Evolutionary conservation across 2,329 filamentous ascomycete species (phyloP), one percentile per base, ranked within the genome.

Genomic region (Sporothrix mexicana): DNA sequence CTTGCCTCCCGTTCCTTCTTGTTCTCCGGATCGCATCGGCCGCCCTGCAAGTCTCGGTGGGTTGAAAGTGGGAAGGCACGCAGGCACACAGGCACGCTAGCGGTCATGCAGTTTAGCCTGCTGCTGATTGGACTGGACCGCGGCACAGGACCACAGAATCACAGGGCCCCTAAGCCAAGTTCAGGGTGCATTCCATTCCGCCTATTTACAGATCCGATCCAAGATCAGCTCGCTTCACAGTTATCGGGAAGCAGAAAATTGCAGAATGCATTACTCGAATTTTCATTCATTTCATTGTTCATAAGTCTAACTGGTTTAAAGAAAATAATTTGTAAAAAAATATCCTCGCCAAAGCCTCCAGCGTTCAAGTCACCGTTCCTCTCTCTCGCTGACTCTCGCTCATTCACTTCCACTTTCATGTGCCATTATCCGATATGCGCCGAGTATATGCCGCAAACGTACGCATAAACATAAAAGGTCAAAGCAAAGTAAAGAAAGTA

Each of bases 81-180:
- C 30, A 51, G 45, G 45, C 30, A 36, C 30, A 36, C 30, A 51
- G 45, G 45, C 13, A 36, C 45, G 64, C 64, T 67, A 69, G 71
- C 62, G 45, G 53, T 47, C 57, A 73, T 74, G 53, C 64, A 47
- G 30, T 70, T 74, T 73, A 73, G 70, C 43, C 59, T 45, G 51
- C 49, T 62, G 73, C 53, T 74, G 73, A 74, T 74, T 74, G 73
- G 73, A 49, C 70, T 36, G 15, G 25, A 30, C 23, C 23, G 30
- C 17, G 49, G n/a, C 59, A 66, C 36, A 41, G 57, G 61, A 55
- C 51, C 51, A 53, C 6, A 53, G 51, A 20, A 53, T n/a, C 47
- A 17, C 51, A 53, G 30, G 30, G 30, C 30, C 49, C 7, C 51
- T 20, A 23, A 53, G 45, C 17, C 20, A 20, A 53, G 12, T 13